These are phyloP conservation scores for Nyctanthes arbortristis DNA, from an alignment of 257 asterid species.

Conservation along the genomic window DNA sequence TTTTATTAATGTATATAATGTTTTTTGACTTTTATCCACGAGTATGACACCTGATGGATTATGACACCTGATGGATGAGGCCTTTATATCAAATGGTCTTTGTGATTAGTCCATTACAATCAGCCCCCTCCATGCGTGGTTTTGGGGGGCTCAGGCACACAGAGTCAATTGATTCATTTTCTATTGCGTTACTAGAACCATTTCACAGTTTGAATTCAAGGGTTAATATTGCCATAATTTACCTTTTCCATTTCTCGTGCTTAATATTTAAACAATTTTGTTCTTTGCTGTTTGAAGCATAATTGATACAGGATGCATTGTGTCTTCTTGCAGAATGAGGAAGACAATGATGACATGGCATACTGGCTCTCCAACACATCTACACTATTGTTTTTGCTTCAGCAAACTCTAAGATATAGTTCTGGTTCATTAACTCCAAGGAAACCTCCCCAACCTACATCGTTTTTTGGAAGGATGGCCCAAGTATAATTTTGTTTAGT, in stretches of 20 bases:
- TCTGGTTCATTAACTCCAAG: conserved; percentile 31
- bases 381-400: conserved; percentile 67
- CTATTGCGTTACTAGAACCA: neutral
- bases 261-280: conserved; percentile 1
- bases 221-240: neutral
- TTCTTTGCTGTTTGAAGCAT: neutral
- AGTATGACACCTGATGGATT: too few relatives aligned
- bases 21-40: neutral
- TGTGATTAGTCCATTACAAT: neutral
- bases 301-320: conserved; percentile 4
- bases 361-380: conserved; percentile 92
- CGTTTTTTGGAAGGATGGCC: conserved; percentile 79
- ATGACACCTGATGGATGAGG: neutral
- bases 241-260: neutral
- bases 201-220: neutral
- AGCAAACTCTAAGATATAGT: conserved; percentile 55
- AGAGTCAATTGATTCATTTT: neutral
- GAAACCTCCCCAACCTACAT: conserved; percentile 70
- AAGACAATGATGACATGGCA: conserved; percentile 53
- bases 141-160: too few relatives aligned
- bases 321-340: conserved; percentile 64
- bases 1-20: neutral
- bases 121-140: too few relatives aligned
- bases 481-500: conserved; percentile 57
- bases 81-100: neutral